Base-by-base conservation (phyloP, 2,329 filamentous ascomycete species). In the Fusarium incarnatum region DNA sequence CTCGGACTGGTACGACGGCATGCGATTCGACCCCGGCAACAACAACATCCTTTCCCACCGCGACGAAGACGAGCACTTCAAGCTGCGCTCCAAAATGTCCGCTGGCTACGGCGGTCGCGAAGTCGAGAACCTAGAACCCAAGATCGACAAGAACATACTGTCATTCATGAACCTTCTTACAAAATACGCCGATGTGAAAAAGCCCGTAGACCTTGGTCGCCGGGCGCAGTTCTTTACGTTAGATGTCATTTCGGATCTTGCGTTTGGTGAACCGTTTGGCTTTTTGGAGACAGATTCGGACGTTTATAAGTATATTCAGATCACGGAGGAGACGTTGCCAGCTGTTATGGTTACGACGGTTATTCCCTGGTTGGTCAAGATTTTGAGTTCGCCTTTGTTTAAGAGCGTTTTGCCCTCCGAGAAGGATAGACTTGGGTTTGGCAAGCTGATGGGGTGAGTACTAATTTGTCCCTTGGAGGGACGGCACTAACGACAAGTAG, bases 81-180 rank as follows among this genome's bases (percentile, higher is more conserved):
- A 76, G 73, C 73, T 85, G 34, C 79, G 82, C 16, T 80, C 82
- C 16, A 85, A 86, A 68, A 83, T 88, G 80, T 81, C 83, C 8
- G 78, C 83, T 4, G 87, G 85, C 68, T 87, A 87, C 68, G 81
- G 83, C 6, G 85, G 85, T 9, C 85, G 85, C 64, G 87, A 87
- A 40, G 85, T 86, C n/a, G 79, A 82, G 5, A 76, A 78, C 8
- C 74, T 88, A 1, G 86, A 88, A 67, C 68, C 77, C 13, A 81
- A 81, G 32, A 83, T 89, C 32, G 85, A 88, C 61, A 72, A 78
- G 18, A 82, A 84, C 45, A 78, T 88, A 9, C 60, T 77, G 22
- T 79, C 84, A 3, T 77, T 87, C 2, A 68, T 87, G 22, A 52
- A 75, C 1, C 77, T 87, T 2, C 34, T 75, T 0, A 15, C 46